Evolutionary conservation across 1,139 yeast species (phyloP).

Genomic region (Yamadazyma blattariae): DNA sequence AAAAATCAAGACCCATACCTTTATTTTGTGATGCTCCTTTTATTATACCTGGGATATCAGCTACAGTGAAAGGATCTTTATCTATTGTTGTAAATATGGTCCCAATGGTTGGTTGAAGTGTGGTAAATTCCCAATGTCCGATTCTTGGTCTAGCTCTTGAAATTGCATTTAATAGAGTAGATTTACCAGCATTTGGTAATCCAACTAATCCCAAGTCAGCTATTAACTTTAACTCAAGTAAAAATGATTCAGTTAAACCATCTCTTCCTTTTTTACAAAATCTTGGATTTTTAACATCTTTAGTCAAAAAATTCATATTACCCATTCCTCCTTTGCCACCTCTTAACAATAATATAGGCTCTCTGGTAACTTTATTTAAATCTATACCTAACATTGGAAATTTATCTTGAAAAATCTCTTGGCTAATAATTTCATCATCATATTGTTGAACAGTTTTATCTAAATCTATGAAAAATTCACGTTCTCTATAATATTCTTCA

Average conservation of each 20-base stretch:
- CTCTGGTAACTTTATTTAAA: conserved; percentile 57
- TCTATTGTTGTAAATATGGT: conserved; percentile 71
- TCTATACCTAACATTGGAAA: conserved; percentile 84
- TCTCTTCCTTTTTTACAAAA: conserved; percentile 79
- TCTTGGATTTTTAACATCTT: conserved; percentile 81
- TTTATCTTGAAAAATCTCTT: conserved; percentile 61
- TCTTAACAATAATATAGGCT: conserved; percentile 65
- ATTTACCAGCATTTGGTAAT: conserved; percentile 94
- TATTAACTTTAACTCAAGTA: conserved; percentile 78
- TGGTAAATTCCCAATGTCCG: conserved; percentile 97
- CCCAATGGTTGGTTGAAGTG: conserved; percentile 88
- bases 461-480: conserved; percentile 64
- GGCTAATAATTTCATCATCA: conserved; percentile 59
- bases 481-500: conserved; percentile 61
- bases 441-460: conserved; percentile 60
- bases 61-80: conserved; percentile 80
- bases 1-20: conserved; percentile 92
- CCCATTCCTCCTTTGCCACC: conserved; percentile 97
- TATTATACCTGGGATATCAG: conserved; percentile 95
- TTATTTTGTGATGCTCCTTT: conserved; percentile 79
- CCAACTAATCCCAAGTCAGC: conserved; percentile 96
- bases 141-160: conserved; percentile 87
- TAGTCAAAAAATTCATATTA: conserved; percentile 88
- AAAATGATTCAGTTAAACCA: conserved; percentile 63
- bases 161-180: conserved; percentile 83